phyloP scores from a whole-genome alignment of 73 alveolate species.

The Blepharisma japonicum region DNA sequence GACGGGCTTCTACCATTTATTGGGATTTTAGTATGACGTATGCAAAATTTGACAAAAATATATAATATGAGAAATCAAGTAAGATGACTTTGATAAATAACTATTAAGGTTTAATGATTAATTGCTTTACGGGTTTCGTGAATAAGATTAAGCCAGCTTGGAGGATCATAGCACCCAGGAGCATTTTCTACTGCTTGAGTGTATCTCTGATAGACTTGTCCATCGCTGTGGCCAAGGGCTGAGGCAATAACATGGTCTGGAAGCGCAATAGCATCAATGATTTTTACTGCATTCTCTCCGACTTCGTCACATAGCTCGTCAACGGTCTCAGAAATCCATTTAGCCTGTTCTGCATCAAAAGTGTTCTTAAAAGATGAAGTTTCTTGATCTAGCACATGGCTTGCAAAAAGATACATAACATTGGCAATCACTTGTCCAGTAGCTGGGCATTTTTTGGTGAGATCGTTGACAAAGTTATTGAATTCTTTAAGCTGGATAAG shows the following conservation, averaged over 20 bases:
- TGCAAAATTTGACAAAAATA: too few species aligned
- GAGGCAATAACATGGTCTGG: constrained; percentile 14
- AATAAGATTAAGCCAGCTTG: neutral
- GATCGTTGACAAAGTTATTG: neutral
- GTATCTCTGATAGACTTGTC: constrained; percentile 19
- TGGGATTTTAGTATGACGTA: neutral
- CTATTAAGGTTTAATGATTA: too few species aligned
- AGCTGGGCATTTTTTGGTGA: constrained; percentile 7
- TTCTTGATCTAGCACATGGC: neutral
- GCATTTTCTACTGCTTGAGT: neutral
- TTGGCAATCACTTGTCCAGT: neutral
- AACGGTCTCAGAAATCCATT: neutral
- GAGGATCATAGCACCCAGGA: neutral
- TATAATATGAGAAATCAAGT: too few species aligned
- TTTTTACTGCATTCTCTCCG: neutral
- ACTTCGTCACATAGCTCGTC: constrained; percentile 10
- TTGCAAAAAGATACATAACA: neutral
- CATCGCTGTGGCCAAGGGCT: neutral
- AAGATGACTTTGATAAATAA: too few species aligned
- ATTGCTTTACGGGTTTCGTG: neutral
- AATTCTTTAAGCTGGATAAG: constrained; percentile 21
- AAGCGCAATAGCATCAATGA: constrained; percentile 22
- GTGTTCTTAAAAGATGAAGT: neutral
- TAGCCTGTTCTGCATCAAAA: neutral
- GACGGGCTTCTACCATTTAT: neutral